Base-by-base conservation (phyloP, 1,139 yeast genomes). In the Komagataea norvegica region DNA sequence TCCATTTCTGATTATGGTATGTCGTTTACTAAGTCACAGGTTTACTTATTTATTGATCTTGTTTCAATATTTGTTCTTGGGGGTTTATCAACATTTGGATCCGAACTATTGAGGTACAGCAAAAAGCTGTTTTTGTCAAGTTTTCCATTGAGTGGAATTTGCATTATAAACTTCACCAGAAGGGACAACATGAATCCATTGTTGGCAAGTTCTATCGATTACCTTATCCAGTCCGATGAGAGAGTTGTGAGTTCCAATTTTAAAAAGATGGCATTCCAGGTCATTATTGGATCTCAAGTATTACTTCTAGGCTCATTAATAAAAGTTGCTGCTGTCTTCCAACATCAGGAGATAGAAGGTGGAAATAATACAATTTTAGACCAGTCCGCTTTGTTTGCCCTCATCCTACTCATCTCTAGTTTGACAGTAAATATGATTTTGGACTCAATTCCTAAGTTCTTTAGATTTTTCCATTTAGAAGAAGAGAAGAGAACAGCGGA, bases 261-360 rank as follows among this genome's bases (percentile, higher is more conserved):
- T 9, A 32, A 34, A 6, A 34, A 25, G 16, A 15, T 26, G 13
- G 22, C 34, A 3, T 10, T 21, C 8, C 37, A 39, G 11, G 4
- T 34, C 4, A n/a, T 30, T 3, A 16, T 34, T 22, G 35, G 38
- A 3, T 33, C 32, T 9, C 41, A 42, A 15, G 7, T 27, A 2
- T n/a, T 37, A 14, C n/a, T 33, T 8, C 15, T 42, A 5, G 32
- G 34, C n/a, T 29, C 39, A 2, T 22, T 40, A 9, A 19, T 33
- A 3, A 40, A 36, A 33, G 27, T 35, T 7, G 29, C 41, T 2
- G 22, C 36, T 6, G 7, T 26, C n/a, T 35, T 40, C 23, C 40
- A 42, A 16, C 10, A 18, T 18, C 10, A n/a, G 8, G 25, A 31
- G 14, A 20, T 34, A 20, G 14, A 23, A 11, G 18, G 14, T 1